A percentile compares a stretch with the other conserved stretches of the same genome.
phyloP scores from a whole-genome alignment of 768 basidiomycete species.

The Leucocoprinus sp. region DNA sequence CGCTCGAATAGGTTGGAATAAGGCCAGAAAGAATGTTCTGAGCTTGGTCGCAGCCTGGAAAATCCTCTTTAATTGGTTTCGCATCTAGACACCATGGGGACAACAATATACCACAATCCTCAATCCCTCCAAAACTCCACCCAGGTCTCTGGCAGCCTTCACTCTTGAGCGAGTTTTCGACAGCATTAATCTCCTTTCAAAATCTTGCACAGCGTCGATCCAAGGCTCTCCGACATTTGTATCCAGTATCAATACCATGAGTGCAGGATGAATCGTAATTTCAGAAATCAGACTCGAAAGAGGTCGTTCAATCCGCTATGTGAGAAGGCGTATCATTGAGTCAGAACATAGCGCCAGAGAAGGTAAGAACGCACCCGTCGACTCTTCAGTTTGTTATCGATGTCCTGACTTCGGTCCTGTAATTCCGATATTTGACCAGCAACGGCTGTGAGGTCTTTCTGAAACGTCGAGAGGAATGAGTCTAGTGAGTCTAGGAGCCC shows the following conservation, averaged over 20 bases:
- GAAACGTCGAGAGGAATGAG: constrained; percentile 90
- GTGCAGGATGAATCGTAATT: constrained; percentile 72
- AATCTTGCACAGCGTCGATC: constrained; percentile 73
- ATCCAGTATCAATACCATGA: constrained; percentile 75
- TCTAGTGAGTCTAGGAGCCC: constrained; percentile 81
- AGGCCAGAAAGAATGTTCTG: constrained; percentile 73
- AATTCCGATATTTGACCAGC: constrained; percentile 95
- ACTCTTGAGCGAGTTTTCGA: constrained; percentile 72
- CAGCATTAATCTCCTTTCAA: constrained; percentile 66
- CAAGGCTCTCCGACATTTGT: constrained; percentile 83
- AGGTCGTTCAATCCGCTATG: constrained; percentile 81
- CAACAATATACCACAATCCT: constrained; percentile 66
- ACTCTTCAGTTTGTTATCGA: constrained; percentile 79
- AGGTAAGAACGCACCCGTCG: constrained; percentile 55
- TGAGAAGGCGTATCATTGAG: constrained; percentile 8
- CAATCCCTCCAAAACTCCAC: constrained; percentile 78
- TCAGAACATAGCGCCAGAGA: not conserved
- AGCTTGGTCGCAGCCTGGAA: constrained; percentile 82
- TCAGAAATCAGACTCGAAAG: constrained; percentile 74
- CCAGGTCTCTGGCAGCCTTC: constrained; percentile 77
- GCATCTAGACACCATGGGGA: not conserved
- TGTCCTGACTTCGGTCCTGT: constrained; percentile 83
- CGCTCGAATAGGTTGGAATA: constrained; percentile 74
- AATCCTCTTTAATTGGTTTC: not conserved
- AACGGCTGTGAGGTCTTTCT: constrained; percentile 87